Evolutionary conservation across 2,329 filamentous ascomycete genomes (phyloP), one percentile per base, ranked within the genome.

Genomic region (Epichloe typhina): DNA sequence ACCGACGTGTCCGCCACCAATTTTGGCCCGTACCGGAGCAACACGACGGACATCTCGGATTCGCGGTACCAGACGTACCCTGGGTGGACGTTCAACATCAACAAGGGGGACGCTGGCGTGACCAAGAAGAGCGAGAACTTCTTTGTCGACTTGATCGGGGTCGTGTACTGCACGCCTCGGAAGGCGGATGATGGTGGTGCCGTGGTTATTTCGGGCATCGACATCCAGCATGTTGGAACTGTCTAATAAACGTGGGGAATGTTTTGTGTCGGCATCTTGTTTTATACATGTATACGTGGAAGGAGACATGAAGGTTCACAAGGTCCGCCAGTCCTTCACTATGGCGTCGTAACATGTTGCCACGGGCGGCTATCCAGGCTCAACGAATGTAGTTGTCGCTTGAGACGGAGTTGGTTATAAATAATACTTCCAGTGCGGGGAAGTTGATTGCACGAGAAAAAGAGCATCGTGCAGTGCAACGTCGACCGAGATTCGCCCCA

Each of bases 401-500:
- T 26, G 23, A 26, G 23, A 26, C 23, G 23, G 23, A 26, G 23
- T 7, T 26, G 23, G 23, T 19, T 19, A 19, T 19, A n/a, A n/a
- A n/a, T 26, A 26, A 26, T 26, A 26, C 23, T 4, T 26, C 23
- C 23, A 26, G 23, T 26, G 23, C 23, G 23, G 23, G 23, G 23
- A 26, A 31, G 26, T 31, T 31, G 3, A 4, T 31, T 31, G 26
- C 8, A 31, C 12, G n/a, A 7, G 7, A 26, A 38, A 38, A 38
- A 19, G 35, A 7, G 31, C 17, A 4, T 23, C 6, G 17, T 46
- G 49, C 49, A 40, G 17, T 50, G 49, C 49, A 40, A 50, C 49
- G 3, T 46, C 3, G 19, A 39, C 17, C 3, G 33, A 21, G 42
- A 40, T 46, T 45, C n/a, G 49, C 36, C 15, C 23, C 47, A 41